These are phyloP conservation scores for Suillus alpinus DNA, from an alignment of 768 basidiomycete genomes.

Conservation along the genomic window DNA sequence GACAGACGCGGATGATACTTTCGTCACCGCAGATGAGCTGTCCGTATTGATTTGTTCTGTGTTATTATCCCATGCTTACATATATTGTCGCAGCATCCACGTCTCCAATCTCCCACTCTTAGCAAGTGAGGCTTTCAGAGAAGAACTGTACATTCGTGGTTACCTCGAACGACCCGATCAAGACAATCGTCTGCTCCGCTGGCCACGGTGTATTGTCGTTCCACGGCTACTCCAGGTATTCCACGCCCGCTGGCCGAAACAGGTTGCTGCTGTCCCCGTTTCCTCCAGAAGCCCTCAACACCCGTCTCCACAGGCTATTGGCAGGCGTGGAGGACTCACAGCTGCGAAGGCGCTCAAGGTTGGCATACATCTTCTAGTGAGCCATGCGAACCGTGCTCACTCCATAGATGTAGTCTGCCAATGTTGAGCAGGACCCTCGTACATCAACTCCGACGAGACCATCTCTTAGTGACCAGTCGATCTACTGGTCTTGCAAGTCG, in stretches of 20 bases:
- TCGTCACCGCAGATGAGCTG: neutral
- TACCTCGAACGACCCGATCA: slow-evolving; percentile 21
- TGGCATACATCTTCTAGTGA: neutral
- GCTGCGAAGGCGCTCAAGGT: slow-evolving; percentile 13
- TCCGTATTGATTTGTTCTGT: neutral
- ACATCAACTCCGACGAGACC: neutral
- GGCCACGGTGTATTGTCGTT: neutral
- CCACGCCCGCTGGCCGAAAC: neutral
- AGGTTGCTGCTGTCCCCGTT: neutral
- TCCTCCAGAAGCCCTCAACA: slow-evolving; percentile 5
- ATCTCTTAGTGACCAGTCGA: slow-evolving; percentile 5
- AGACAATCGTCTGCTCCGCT: no score
- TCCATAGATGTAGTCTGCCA: neutral
- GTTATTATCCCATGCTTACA: neutral
- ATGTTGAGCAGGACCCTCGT: neutral
- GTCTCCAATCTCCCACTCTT: slow-evolving; percentile 18
- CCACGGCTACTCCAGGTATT: slow-evolving; percentile 1
- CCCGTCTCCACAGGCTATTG: slow-evolving; percentile 14
- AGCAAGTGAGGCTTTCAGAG: slow-evolving; percentile 26
- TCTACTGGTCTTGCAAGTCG: slow-evolving; percentile 13
- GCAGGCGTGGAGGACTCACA: slow-evolving; percentile 19
- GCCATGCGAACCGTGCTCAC: neutral
- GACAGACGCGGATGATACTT: neutral
- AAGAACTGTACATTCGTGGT: slow-evolving; percentile 27
- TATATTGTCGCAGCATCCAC: slow-evolving; percentile 8